These are phyloP conservation scores for Omphalotus olearius DNA, from an alignment of 1,284 basidiomycete species.

Conservation along the genomic window DNA sequence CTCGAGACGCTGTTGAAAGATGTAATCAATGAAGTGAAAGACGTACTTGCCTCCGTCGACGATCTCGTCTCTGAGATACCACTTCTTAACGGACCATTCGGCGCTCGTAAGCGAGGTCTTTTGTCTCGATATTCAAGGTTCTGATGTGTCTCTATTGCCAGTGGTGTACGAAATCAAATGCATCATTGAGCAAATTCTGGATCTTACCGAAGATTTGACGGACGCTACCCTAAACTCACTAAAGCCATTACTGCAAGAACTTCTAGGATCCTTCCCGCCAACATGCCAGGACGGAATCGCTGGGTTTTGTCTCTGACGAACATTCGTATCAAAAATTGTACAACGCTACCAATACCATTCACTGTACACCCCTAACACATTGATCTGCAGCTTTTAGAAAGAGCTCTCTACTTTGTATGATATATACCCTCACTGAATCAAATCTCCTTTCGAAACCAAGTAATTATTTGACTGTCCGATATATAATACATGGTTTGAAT, in stretches of 20 bases:
- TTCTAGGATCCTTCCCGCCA: conserved; percentile 2
- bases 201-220: conserved; percentile 43
- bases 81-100: conserved; percentile 45
- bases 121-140: conserved; percentile 7
- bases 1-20: conserved; percentile 49
- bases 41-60: conserved; percentile 29
- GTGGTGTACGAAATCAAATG: conserved; percentile 49
- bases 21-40: conserved; percentile 44
- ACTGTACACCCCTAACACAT: not conserved
- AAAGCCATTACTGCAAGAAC: conserved; percentile 24
- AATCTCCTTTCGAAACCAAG: no score
- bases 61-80: conserved; percentile 32
- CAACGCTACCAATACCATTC: conserved; percentile 4
- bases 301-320: not conserved
- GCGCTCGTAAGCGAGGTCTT: conserved; percentile 41
- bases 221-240: conserved; percentile 45
- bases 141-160: conserved; percentile 19
- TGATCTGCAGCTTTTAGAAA: not conserved
- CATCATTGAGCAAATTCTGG: conserved; percentile 38
- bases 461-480: no score
- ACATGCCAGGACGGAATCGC: not conserved
- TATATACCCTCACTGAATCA: no score
- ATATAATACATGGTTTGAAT: no score
- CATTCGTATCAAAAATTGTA: conserved; percentile 3
- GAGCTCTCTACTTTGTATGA: not conserved